Conservation (phyloP, 1,139 yeast species). For the Chernovozyma aurita region DNA sequence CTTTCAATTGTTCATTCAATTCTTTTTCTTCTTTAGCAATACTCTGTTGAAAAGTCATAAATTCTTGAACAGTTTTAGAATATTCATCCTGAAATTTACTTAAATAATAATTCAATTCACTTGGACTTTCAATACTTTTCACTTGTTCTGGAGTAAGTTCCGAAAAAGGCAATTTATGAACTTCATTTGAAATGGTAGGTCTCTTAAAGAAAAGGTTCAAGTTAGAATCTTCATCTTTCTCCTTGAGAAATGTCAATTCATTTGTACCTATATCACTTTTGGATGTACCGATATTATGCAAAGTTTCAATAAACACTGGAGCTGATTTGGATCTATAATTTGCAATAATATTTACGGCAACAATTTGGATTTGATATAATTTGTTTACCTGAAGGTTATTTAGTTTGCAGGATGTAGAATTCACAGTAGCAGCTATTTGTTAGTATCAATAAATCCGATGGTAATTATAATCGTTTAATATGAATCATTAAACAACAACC, state of each 20-base stretch:
- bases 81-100: constrained; percentile 28
- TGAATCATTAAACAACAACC: too few species aligned
- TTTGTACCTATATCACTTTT: background rate
- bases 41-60: constrained; percentile 12
- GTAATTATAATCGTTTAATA: too few species aligned
- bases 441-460: too few species aligned
- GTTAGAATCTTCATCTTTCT: background rate
- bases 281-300: constrained; percentile 7
- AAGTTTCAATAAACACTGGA: constrained; percentile 25
- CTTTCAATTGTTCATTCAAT: constrained; percentile 18
- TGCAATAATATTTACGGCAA: constrained; percentile 36
- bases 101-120: constrained; percentile 21
- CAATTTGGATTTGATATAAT: constrained; percentile 34
- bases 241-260: constrained; percentile 2
- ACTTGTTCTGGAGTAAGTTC: constrained; percentile 17
- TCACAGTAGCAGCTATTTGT: constrained; percentile 28
- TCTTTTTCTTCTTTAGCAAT: constrained; percentile 17
- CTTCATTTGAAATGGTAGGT: background rate
- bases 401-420: constrained; percentile 35
- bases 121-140: constrained; percentile 14
- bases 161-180: constrained; percentile 4
- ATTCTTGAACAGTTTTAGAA: constrained; percentile 21
- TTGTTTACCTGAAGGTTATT: constrained; percentile 26
- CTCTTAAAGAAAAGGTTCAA: background rate
- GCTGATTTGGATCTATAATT: constrained; percentile 34